Conservation (phyloP, 495 filamentous ascomycete species). For the Penicillium steckii region DNA sequence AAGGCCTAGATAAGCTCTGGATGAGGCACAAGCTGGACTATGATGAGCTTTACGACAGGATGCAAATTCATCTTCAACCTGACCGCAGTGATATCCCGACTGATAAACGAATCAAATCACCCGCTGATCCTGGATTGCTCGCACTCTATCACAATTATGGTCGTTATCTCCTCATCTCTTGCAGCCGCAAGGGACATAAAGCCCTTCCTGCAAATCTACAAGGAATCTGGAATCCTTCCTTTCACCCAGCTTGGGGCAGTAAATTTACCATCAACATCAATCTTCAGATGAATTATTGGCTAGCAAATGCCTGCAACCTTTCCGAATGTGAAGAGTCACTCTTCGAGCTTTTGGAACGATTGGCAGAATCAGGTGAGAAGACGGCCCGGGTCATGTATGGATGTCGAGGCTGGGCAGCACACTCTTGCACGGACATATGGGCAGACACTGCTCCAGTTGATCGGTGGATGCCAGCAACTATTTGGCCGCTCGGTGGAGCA, state of each 20-base stretch:
- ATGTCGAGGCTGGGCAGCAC: conserved; percentile 45
- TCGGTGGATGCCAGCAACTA: conserved; percentile 41
- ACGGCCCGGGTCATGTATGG: conserved; percentile 49
- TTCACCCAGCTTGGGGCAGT: conserved; percentile 49
- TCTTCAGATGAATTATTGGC: conserved; percentile 63
- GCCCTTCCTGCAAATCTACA: conserved; percentile 57
- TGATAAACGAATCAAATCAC: conserved; percentile 23
- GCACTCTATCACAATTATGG: conserved; percentile 48
- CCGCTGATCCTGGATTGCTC: conserved; percentile 36
- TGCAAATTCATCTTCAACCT: conserved; percentile 28
- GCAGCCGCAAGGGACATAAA: conserved; percentile 34
- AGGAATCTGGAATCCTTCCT: conserved; percentile 55
- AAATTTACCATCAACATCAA: conserved; percentile 62
- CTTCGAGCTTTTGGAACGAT: conserved; percentile 40
- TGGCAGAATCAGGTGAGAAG: conserved; percentile 31
- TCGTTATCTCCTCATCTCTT: conserved; percentile 47
- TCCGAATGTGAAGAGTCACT: conserved; percentile 35
- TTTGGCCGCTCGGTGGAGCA: conserved; percentile 48
- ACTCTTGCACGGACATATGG: conserved; percentile 52
- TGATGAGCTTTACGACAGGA: conserved; percentile 29
- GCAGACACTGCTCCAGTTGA: conserved; percentile 48
- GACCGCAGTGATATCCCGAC: conserved; percentile 27
- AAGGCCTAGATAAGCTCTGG: conserved; percentile 21
- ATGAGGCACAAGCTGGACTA: conserved; percentile 33
- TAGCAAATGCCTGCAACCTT: conserved; percentile 42